phyloP scores from a whole-genome alignment of 163 green algal species.

The Trebouxia gelatinosa region DNA sequence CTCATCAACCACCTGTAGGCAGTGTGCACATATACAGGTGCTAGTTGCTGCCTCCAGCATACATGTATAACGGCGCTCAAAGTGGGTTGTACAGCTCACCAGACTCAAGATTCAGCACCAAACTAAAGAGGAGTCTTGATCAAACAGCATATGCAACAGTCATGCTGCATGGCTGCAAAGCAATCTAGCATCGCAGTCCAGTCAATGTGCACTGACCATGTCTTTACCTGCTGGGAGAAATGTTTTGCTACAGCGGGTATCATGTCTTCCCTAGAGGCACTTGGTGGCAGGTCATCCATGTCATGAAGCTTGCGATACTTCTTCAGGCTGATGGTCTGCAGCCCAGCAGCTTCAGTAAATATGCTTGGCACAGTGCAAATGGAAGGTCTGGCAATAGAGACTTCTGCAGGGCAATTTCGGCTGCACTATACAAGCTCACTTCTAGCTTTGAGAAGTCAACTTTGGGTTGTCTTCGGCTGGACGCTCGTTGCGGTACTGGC shows the following conservation, averaged over 20 bases:
- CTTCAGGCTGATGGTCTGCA: slow-evolving; percentile 26
- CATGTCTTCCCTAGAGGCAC: slow-evolving; percentile 30
- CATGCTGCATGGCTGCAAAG: too few relatives aligned
- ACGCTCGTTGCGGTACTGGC: slow-evolving; percentile 29
- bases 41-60: too few relatives aligned
- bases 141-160: not conserved
- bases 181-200: too few relatives aligned
- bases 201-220: not conserved
- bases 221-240: slow-evolving; percentile 27
- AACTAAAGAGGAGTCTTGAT: not conserved
- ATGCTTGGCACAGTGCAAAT: too few relatives aligned
- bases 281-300: slow-evolving; percentile 25
- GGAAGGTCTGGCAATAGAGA: not conserved
- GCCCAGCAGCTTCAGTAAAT: too few relatives aligned
- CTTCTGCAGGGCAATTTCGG: not conserved
- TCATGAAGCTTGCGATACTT: slow-evolving; percentile 31
- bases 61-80: too few relatives aligned
- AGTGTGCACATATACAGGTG: not conserved
- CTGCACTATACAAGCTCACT: not conserved
- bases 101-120: not conserved
- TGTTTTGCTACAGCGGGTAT: slow-evolving; percentile 28
- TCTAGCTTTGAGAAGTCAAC: slow-evolving; percentile 34
- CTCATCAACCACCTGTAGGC: slow-evolving; percentile 30
- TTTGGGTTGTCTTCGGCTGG: slow-evolving; percentile 8
- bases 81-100: too few relatives aligned